These are phyloP conservation scores for Beauveria sp. DNA, from an alignment of 2,329 filamentous ascomycete genomes.

Conservation along the genomic window DNA sequence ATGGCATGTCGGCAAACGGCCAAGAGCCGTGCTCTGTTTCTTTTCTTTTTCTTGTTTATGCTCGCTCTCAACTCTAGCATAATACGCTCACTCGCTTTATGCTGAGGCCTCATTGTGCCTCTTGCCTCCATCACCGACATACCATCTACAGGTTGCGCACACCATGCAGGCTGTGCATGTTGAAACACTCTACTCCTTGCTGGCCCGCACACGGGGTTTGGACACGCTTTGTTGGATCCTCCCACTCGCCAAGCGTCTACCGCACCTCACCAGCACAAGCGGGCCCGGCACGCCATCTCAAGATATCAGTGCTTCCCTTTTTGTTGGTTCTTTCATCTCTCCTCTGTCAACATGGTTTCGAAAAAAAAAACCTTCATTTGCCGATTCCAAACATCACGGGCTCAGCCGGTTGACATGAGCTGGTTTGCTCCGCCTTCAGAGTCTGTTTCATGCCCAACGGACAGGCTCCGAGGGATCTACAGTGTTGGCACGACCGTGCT, in stretches of 20 bases:
- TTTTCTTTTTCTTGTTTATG: not conserved
- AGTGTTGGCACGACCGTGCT: not conserved
- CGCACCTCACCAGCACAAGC: not conserved
- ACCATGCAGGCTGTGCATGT: slow-evolving; percentile 2
- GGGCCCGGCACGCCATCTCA: not conserved
- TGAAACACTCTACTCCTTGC: slow-evolving; percentile 1
- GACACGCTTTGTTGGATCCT: not conserved
- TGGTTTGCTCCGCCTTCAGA: not conserved
- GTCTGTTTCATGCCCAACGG: not conserved
- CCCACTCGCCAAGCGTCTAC: not conserved
- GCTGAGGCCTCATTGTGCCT: not conserved
- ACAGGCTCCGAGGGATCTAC: not conserved
- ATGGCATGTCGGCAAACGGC: not conserved
- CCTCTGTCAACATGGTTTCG: not conserved
- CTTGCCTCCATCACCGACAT: too few species aligned
- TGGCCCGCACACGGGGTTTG: not conserved
- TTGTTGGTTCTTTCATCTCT: not conserved
- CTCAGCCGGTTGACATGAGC: not conserved
- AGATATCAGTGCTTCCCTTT: not conserved
- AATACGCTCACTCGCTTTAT: not conserved
- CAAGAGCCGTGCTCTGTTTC: not conserved
- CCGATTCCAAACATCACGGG: not conserved
- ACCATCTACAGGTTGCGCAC: not conserved
- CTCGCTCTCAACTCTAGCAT: not conserved
- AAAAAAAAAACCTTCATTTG: not conserved